A percentile compares a stretch with the other conserved stretches of the same genome.
Evolutionary conservation across 768 basidiomycete genomes (phyloP).

Genomic region (Termitomyces sp.): DNA sequence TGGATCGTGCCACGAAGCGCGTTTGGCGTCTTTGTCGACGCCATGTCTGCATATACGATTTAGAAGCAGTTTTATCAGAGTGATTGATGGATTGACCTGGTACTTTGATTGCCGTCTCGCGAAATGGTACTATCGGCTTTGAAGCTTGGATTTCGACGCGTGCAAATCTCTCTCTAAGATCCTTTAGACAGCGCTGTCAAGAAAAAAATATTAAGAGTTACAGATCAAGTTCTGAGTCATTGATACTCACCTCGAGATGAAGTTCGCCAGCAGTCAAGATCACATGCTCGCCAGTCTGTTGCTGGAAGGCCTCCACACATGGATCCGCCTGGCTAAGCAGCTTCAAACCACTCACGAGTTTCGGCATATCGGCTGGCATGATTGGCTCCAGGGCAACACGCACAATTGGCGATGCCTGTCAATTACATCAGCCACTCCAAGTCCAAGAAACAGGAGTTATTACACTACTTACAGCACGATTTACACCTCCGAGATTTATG

Average conservation of each 20-base stretch:
- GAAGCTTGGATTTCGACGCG: slow-evolving; percentile 90
- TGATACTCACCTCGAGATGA: slow-evolving; percentile 73
- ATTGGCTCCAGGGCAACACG: slow-evolving; percentile 90
- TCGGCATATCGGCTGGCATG: slow-evolving; percentile 80
- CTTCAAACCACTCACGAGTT: slow-evolving; percentile 80
- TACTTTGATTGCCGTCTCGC: slow-evolving; percentile 86
- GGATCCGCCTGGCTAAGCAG: slow-evolving; percentile 93
- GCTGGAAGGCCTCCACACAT: slow-evolving; percentile 95
- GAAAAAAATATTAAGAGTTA: background rate
- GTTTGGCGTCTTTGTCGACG: slow-evolving; percentile 67
- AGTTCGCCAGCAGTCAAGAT: slow-evolving; percentile 94
- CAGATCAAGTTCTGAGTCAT: background rate
- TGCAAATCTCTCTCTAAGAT: slow-evolving; percentile 93
- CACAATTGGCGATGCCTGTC: slow-evolving; percentile 82
- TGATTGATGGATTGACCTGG: slow-evolving; percentile 38
- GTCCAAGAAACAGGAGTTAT: background rate
- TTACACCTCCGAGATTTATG: slow-evolving; percentile 77
- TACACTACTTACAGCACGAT: slow-evolving; percentile 43
- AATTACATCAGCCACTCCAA: slow-evolving; percentile 1
- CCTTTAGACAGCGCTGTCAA: slow-evolving; percentile 85
- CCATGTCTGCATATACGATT: slow-evolving; percentile 63
- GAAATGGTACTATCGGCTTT: slow-evolving; percentile 94
- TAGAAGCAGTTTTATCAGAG: background rate
- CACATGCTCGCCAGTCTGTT: slow-evolving; percentile 95
- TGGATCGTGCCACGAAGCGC: slow-evolving; percentile 74